Base-by-base conservation (phyloP, 2,329 filamentous ascomycete genomes). In the Penicillium thymicola region DNA sequence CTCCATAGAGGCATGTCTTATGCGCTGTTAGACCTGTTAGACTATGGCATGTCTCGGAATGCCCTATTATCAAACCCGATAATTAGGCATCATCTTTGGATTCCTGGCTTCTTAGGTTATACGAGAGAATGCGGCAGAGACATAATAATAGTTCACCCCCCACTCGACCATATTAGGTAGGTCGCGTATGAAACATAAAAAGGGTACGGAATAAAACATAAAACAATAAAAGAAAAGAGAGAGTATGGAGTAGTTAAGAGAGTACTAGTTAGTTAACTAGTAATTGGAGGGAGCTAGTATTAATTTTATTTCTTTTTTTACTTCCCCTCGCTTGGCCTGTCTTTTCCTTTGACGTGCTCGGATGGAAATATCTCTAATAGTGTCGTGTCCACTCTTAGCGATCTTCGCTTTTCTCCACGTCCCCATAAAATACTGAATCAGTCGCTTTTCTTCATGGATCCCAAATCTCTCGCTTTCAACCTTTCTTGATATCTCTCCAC, bases 141-240 rank as follows among this genome's bases (percentile, higher is more conserved):
- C 16, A 51, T 43, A 48, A 54, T 28, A 48, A 54, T 48, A 54
- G 43, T 10, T 21, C 40, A 37, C 28, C 40, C n/a, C 47, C 47
- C 47, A 40, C 36, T 27, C 13, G 13, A 28, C 27, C 18, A 23
- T n/a, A 18, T 43, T 21, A 16, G 27, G 37, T 21, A 37, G 45
- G 28, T 10, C 28, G 47, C 28, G 14, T 21, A 45, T 25, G 34
- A 45, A 14, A 41, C 27, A 23, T 13, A 27, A n/a, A 48, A 48
- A 48, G 21, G 32, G 13, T 34, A 8, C n/a, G 10, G n/a, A 2
- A 32, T 5, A 34, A 34, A 34, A 32, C 30, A 32, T 10, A 34
- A 14, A 34, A 34, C 13, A 51, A 18, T 14, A 28, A 27, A 49
- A 10, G 10, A 46, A 37, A 9, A 8, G 21, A 30, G 4, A 49